phyloP scores from a whole-genome alignment of 2,329 filamentous ascomycete genomes.

The Golovinomyces cichoracearum region DNA sequence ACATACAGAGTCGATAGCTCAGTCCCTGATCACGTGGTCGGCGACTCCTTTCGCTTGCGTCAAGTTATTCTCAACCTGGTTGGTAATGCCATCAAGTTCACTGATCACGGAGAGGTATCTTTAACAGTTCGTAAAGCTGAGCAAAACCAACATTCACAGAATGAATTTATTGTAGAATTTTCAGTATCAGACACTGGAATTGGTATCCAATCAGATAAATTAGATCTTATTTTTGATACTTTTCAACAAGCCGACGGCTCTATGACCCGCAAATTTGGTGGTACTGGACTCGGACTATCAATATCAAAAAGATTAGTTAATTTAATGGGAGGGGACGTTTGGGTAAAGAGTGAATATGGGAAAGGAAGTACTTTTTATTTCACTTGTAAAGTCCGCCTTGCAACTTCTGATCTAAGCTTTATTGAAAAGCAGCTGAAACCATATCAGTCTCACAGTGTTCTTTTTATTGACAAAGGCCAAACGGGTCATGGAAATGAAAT shows the following conservation, averaged over 20 bases:
- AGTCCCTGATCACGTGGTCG: conserved; percentile 82
- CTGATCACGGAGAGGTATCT: conserved; percentile 85
- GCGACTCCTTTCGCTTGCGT: conserved; percentile 82
- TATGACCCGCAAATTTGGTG: conserved; percentile 85
- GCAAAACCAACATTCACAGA: conserved; percentile 35
- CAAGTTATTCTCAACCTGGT: conserved; percentile 95
- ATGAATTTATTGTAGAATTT: conserved; percentile 86
- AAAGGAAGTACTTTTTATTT: conserved; percentile 91
- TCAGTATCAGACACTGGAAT: conserved; percentile 91
- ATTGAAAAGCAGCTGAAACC: conserved; percentile 65
- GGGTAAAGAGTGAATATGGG: conserved; percentile 81
- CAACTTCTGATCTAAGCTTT: conserved; percentile 48
- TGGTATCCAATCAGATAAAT: conserved; percentile 81
- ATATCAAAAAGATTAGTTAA: conserved; percentile 90
- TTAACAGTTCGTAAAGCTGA: conserved; percentile 59
- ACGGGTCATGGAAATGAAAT: conserved; percentile 57
- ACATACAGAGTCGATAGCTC: conserved; percentile 84
- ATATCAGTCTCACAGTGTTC: conserved; percentile 76
- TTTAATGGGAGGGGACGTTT: conserved; percentile 86
- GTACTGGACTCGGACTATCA: conserved; percentile 75
- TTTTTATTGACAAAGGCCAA: conserved; percentile 81
- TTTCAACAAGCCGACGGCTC: conserved; percentile 97
- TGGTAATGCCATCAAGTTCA: conserved; percentile 97
- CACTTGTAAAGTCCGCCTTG: conserved; percentile 71
- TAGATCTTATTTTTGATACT: conserved; percentile 92